Base-by-base conservation (phyloP, 257 asterid genomes). In the Schizonepeta tenuifolia region DNA sequence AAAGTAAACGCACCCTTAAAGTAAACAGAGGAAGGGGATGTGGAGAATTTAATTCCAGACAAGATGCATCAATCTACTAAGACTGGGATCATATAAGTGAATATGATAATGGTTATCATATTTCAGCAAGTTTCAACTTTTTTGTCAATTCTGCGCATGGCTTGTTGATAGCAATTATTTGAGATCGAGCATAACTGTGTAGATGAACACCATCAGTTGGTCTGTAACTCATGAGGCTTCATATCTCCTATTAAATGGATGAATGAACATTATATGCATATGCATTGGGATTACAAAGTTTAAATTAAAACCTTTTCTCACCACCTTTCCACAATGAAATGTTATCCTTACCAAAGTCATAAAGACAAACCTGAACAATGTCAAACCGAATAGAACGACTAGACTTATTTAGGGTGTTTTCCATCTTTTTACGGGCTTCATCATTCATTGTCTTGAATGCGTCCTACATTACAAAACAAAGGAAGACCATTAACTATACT, bases 401-500 rank as follows among this genome's bases (percentile, higher is more conserved):
- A 11, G 69, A 65, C 83, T 74, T 89, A 46, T 60, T 57, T 60
- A 91, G 76, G 80, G 15, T 35, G 6, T 15, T 2, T 77, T 91
- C 99, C 6, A 79, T 59, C 21, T n/a, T n/a, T n/a, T n/a, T 84
- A 78, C 79, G 77, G 55, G 75, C 82, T 74, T 86, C 92, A 44
- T 88, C 97, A 78, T 94, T 94, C 89, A 84, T 77, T 21, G 97
- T 82, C 91, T 94, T 94, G 90, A 91, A 94, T 78, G 87, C 84
- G 69, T 94, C 98, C 98, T 92, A 75, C 69, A 77, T 58, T n/a
- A 65, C 70, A 79, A 74, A 51, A 51, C 51, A 70, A 36, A 49
- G 41, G 68, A 51, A 65, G 47, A 74, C 20, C 46, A 28, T 54
- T 66, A 41, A 53, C 20, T 43, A 50, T 21, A 31, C 63, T 60